phyloP scores from a whole-genome alignment of 1,139 yeast species.

The Pichia sp. region DNA sequence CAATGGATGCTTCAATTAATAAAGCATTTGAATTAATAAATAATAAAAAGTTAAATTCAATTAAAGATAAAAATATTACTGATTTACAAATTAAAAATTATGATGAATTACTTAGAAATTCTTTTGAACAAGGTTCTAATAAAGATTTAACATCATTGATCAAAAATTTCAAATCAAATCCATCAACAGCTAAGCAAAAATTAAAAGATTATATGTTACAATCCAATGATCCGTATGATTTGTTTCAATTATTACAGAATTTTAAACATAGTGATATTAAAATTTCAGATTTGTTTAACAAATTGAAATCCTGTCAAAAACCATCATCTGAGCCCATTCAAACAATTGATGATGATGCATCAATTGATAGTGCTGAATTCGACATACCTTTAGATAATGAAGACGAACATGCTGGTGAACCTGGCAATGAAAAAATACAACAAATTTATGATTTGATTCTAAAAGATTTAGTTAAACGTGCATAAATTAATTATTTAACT shows the following conservation, averaged over 20 bases:
- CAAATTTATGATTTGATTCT: slow-evolving; percentile 21
- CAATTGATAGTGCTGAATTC: slow-evolving; percentile 11
- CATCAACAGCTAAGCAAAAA: slow-evolving; percentile 41
- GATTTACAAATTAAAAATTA: neutral
- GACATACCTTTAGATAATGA: slow-evolving; percentile 6
- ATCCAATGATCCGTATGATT: slow-evolving; percentile 47
- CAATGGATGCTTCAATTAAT: slow-evolving; percentile 58
- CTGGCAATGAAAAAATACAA: slow-evolving; percentile 2
- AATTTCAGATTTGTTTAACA: slow-evolving; percentile 41
- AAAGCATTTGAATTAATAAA: slow-evolving; percentile 47
- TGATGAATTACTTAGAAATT: neutral
- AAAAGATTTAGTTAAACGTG: slow-evolving; percentile 5
- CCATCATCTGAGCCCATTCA: too few species aligned
- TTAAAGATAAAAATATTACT: neutral
- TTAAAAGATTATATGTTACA: slow-evolving; percentile 45
- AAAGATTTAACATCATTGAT: neutral
- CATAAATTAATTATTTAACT: neutral
- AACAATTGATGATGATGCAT: slow-evolving; percentile 7
- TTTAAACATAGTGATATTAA: slow-evolving; percentile 48
- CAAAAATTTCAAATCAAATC: slow-evolving; percentile 6
- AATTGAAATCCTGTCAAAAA: too few species aligned
- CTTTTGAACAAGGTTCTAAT: neutral
- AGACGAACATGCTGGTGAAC: neutral
- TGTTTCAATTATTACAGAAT: slow-evolving; percentile 43
- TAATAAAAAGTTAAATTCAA: slow-evolving; percentile 4